Percentiles rank a stretch among this genome's conserved stretches.
Evolutionary conservation across 305 asterid species (phyloP).

Genomic region (Coffea humblotiana): DNA sequence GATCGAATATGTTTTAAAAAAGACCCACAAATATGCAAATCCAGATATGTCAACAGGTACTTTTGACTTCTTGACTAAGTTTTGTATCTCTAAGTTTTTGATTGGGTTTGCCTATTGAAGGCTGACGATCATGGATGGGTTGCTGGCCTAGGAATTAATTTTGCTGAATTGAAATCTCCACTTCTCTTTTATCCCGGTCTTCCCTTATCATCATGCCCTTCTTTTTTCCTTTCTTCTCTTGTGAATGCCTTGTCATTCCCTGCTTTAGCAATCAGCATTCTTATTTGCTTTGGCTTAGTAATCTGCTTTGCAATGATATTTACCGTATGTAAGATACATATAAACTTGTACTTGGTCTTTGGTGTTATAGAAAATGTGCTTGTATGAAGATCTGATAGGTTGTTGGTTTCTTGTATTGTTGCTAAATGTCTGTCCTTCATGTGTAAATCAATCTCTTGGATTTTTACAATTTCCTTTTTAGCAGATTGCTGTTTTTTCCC

Average conservation of each 20-base stretch:
- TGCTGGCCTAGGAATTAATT: no score
- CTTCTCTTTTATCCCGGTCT: neutral
- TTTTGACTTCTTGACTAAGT: no score
- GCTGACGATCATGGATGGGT: no score
- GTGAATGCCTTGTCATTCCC: neutral
- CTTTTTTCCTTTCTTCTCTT: neutral
- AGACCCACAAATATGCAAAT: no score
- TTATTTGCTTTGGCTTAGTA: neutral
- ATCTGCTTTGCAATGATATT: neutral
- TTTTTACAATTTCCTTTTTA: neutral
- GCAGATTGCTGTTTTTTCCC: no score
- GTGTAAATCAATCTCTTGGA: neutral
- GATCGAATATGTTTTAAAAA: no score
- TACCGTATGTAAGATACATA: neutral
- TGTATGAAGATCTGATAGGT: slow-evolving; percentile 2
- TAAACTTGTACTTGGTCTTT: neutral
- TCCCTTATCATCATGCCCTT: neutral
- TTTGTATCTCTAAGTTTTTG: no score
- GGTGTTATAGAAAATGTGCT: neutral
- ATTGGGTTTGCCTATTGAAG: no score
- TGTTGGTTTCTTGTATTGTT: neutral
- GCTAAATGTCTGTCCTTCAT: neutral
- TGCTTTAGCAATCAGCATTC: neutral
- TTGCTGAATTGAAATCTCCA: no score
- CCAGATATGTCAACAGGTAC: no score